phyloP scores from a whole-genome alignment of 2,329 filamentous ascomycete genomes.

The Emmonsiellopsis sp. region DNA sequence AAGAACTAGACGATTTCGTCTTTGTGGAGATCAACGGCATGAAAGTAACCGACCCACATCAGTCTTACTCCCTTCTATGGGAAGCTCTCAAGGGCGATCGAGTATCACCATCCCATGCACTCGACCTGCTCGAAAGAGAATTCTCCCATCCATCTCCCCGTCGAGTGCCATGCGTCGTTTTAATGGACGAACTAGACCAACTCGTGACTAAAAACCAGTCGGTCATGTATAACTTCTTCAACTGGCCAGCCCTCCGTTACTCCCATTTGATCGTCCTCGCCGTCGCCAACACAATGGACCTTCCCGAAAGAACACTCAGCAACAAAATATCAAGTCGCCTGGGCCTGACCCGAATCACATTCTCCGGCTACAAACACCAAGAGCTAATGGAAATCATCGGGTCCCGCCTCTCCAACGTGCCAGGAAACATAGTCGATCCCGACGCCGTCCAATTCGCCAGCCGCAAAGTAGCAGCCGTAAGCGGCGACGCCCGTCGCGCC shows the following conservation, averaged over 20 bases:
- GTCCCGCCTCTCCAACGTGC: conserved; percentile 80
- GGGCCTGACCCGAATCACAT: conserved; percentile 87
- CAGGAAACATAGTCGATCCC: conserved; percentile 78
- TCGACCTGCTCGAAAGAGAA: conserved; percentile 83
- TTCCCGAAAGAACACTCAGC: conserved; percentile 88
- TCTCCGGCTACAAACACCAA: conserved; percentile 92
- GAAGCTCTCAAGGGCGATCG: conserved; percentile 89
- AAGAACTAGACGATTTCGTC: conserved; percentile 96
- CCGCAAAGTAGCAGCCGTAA: conserved; percentile 92
- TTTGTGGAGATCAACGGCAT: conserved; percentile 99
- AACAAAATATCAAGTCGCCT: conserved; percentile 96
- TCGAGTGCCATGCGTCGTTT: conserved; percentile 84
- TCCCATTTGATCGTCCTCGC: conserved; percentile 91
- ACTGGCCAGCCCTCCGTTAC: conserved; percentile 89
- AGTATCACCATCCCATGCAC: conserved; percentile 80
- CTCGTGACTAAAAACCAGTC: conserved; percentile 96
- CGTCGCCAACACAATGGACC: conserved; percentile 97
- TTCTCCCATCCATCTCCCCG: conserved; percentile 87
- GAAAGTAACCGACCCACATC: conserved; percentile 97
- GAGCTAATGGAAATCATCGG: conserved; percentile 97
- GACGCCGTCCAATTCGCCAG: conserved; percentile 95
- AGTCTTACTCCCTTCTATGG: conserved; percentile 92
- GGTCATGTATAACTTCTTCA: conserved; percentile 99
- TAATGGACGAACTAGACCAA: conserved; percentile 98
- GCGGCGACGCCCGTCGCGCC: conserved; percentile 82